Evolutionary conservation across 2,329 filamentous ascomycete species (phyloP), one percentile per base, ranked within the genome.

Genomic region (Beauveria varroae): DNA sequence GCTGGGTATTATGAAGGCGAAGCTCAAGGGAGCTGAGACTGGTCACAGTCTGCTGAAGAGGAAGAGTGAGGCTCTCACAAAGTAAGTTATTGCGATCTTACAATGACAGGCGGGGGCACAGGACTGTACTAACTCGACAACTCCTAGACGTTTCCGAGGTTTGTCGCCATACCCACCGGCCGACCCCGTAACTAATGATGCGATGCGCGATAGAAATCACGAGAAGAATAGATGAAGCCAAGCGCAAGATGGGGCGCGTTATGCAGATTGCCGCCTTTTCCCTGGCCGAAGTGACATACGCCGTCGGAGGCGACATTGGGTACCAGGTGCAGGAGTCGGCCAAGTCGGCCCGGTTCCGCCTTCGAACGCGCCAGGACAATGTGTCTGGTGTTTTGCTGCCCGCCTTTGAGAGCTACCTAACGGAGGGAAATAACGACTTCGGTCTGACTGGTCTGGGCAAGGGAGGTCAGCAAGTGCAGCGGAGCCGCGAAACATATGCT

Each of bases 221-320:
- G 55, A 86, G 87, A 74, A 89, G 95, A 71, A 99, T 99, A 76
- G 93, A 99, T 79, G 95, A 99, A 76, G 95, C 95, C 47, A 99
- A 99, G 78, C 90, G 93, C 69, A 99, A 99, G 81, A 99, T 99
- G 93, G 95, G 95, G 62, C 86, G 93, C 40, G 95, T 99, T 43
- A 99, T 99, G 95, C 93, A 98, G 76, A 96, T 99, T 71, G 95
- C 95, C 46, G 93, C 95, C 51, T 98, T 99, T 78, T 98, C 93
- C 49, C 84, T 99, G 20, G 95, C 95, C 63, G 95, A 98, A 78
- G 95, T 99, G 61, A 96, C 92, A 54, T 99, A 99, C 71, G 95
- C 95, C 28, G 92, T 97, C 30, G 95, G 95, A 65, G 92, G 93
- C 70, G 90, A 96, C 71, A 96, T 99, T 69, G 90, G 89, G 64